A percentile compares a stretch with the other conserved stretches of the same genome.
Evolutionary conservation across 2,329 filamentous ascomycete species (phyloP).

Genomic region (Xylariaceae sp.): DNA sequence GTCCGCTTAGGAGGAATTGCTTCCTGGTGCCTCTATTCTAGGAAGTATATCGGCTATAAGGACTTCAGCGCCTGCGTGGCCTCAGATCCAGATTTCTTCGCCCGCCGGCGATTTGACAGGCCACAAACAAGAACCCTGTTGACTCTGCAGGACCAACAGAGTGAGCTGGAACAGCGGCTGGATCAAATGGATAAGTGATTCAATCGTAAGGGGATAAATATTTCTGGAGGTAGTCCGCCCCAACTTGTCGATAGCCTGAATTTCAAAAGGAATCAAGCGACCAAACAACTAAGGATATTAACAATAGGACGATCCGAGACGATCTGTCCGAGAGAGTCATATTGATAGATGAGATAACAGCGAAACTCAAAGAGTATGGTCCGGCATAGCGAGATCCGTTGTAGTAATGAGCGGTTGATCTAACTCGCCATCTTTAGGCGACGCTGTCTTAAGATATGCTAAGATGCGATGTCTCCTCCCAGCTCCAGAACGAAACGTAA

Average conservation of each 20-base stretch:
- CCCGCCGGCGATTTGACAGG: background rate
- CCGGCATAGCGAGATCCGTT: no score
- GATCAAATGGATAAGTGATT: background rate
- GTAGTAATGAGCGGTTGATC: no score
- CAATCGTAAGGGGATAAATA: no score
- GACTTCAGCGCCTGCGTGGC: background rate
- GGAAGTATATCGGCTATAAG: conserved; percentile 1
- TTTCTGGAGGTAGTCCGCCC: no score
- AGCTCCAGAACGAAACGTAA: background rate
- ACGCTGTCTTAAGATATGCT: conserved; percentile 4
- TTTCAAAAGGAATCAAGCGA: no score
- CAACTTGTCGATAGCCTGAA: no score
- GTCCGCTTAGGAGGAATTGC: no score
- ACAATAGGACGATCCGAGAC: conserved; percentile 14
- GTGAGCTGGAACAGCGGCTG: background rate
- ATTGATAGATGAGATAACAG: background rate
- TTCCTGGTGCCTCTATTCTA: no score
- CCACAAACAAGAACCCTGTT: background rate
- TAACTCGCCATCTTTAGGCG: background rate
- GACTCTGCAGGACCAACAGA: background rate
- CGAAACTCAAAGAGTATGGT: conserved; percentile 8
- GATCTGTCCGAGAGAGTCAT: background rate
- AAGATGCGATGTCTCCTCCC: conserved; percentile 2
- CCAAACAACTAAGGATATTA: conserved; percentile 9
- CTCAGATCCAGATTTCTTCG: background rate